Evolutionary conservation across 768 basidiomycete genomes (phyloP).

Genomic region (Artomyces pyxidatus): DNA sequence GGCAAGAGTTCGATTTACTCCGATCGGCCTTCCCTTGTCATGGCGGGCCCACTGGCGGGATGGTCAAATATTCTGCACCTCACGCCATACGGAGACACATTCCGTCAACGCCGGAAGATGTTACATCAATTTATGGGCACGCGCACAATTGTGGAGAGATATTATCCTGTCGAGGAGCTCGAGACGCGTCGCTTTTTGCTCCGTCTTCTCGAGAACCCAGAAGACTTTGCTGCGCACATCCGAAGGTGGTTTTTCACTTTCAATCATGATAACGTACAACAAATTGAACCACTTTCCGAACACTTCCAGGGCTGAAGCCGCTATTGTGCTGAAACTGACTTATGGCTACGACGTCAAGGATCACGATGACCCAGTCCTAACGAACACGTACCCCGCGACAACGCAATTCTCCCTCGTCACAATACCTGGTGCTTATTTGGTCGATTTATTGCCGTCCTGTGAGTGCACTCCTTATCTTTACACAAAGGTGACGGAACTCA

Average conservation of each 20-base stretch:
- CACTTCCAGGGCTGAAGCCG: constrained; percentile 3
- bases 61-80: neutral
- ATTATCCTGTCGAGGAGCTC: constrained; percentile 11
- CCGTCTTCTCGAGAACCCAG: constrained; percentile 9
- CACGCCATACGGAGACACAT: neutral
- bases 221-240: constrained; percentile 6
- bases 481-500: too few relatives aligned
- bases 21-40: constrained; percentile 12
- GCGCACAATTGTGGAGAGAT: constrained; percentile 7
- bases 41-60: constrained; percentile 5
- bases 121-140: neutral
- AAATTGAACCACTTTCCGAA: neutral
- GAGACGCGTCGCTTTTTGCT: constrained; percentile 8
- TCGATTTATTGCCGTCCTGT: too few relatives aligned
- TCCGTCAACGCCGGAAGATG: neutral
- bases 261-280: neutral
- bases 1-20: constrained; percentile 15
- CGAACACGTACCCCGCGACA: too few relatives aligned
- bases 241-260: neutral
- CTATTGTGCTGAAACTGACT: constrained; percentile 15
- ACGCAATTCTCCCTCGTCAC: too few relatives aligned
- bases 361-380: too few relatives aligned
- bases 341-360: constrained; percentile 14
- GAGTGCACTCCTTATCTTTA: too few relatives aligned
- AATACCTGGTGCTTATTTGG: too few relatives aligned